phyloP scores from a whole-genome alignment of 2,329 filamentous ascomycete genomes.

The Nannizzia gypsea region DNA sequence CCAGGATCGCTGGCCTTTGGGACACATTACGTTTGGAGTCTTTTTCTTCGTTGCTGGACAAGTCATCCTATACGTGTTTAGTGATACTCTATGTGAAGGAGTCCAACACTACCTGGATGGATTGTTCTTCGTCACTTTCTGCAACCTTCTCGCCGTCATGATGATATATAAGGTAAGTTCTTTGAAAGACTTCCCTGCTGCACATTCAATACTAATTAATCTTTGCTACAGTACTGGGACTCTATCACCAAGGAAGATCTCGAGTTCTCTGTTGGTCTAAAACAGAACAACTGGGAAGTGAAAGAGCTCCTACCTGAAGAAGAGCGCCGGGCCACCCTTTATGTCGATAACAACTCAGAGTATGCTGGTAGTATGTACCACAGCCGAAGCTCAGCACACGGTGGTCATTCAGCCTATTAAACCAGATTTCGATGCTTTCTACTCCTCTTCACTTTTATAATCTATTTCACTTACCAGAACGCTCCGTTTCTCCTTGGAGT shows the following conservation, averaged over 20 bases:
- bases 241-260: slow-evolving; percentile 97
- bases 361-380: slow-evolving; percentile 36
- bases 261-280: slow-evolving; percentile 91
- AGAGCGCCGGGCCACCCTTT: slow-evolving; percentile 61
- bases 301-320: slow-evolving; percentile 81
- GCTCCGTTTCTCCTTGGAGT: neutral
- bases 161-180: slow-evolving; percentile 89
- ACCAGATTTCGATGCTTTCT: neutral
- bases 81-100: slow-evolving; percentile 67
- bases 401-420: slow-evolving; percentile 27
- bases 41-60: slow-evolving; percentile 89
- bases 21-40: slow-evolving; percentile 78
- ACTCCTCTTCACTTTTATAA: neutral
- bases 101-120: slow-evolving; percentile 90
- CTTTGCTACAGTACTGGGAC: slow-evolving; percentile 74
- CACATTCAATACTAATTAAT: neutral
- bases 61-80: slow-evolving; percentile 84
- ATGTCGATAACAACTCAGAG: slow-evolving; percentile 46
- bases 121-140: slow-evolving; percentile 84
- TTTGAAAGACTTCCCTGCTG: neutral
- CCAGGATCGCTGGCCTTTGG: slow-evolving; percentile 89
- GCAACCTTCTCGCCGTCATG: slow-evolving; percentile 92
- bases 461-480: neutral
- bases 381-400: slow-evolving; percentile 29
- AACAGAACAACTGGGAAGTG: slow-evolving; percentile 96